Evolutionary conservation across 208 protist genomes (phyloP).

Genomic region (Acanthamoeba healyi): DNA sequence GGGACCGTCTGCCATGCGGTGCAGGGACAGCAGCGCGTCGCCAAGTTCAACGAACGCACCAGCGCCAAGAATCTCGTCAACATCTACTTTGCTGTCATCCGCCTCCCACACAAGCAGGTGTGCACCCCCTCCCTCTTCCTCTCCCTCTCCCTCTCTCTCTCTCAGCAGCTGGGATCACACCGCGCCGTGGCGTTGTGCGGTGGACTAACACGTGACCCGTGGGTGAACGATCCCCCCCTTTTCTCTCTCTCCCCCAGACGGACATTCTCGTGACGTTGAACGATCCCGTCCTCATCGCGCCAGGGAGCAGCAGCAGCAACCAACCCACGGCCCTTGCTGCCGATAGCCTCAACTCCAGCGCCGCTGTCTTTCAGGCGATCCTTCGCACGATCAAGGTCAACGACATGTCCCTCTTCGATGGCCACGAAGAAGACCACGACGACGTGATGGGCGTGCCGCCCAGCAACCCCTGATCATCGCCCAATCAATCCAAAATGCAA

Average conservation of each 20-base stretch:
- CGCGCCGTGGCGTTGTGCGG: no score
- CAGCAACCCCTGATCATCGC: no score
- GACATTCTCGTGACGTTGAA: slow-evolving; percentile 80
- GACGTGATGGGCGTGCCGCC: no score
- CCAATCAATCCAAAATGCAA: no score
- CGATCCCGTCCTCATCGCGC: slow-evolving; percentile 50
- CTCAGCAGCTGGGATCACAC: no score
- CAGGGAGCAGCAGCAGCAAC: slow-evolving; percentile 74
- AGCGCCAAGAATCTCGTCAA: slow-evolving; percentile 77
- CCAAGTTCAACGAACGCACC: slow-evolving; percentile 80
- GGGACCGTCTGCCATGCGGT: slow-evolving; percentile 44
- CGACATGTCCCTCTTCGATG: slow-evolving; percentile 79
- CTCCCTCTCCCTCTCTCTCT: no score
- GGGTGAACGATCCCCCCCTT: neutral
- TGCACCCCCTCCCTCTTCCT: neutral
- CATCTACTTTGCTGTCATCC: slow-evolving; percentile 51
- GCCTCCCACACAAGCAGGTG: neutral
- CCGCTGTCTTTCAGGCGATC: slow-evolving; percentile 29
- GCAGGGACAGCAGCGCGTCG: slow-evolving; percentile 69
- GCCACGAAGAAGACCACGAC: slow-evolving; percentile 55
- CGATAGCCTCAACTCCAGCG: slow-evolving; percentile 3
- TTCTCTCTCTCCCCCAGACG: slow-evolving; percentile 28
- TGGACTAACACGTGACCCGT: no score
- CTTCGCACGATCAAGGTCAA: slow-evolving; percentile 75
- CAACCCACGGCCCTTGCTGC: neutral